Conservation (phyloP, 495 filamentous ascomycete genomes). For the Jackrogersella multiformis region DNA sequence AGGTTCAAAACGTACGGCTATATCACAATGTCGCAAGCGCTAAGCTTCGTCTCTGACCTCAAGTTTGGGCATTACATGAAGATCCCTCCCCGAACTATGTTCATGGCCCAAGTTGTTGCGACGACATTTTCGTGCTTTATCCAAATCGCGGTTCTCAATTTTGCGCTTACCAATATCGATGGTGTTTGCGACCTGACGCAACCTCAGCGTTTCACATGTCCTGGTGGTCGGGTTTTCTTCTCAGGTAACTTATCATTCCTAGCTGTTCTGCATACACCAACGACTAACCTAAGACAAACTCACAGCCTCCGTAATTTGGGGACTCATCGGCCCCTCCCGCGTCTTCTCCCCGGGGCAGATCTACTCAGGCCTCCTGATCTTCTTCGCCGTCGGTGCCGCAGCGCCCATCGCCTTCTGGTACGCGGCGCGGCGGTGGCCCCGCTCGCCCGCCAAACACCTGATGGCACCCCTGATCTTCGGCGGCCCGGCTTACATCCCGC, state of each 20-base stretch:
- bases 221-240: slow-evolving; percentile 73
- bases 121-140: slow-evolving; percentile 73
- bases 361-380: slow-evolving; percentile 70
- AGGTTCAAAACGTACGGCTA: slow-evolving; percentile 80
- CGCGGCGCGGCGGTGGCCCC: slow-evolving; percentile 62
- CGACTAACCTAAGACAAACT: not conserved
- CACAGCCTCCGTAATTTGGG: slow-evolving; percentile 72
- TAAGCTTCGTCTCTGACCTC: slow-evolving; percentile 64
- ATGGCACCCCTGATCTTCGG: slow-evolving; percentile 76
- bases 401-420: slow-evolving; percentile 66
- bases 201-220: slow-evolving; percentile 72
- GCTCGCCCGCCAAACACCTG: slow-evolving; percentile 61
- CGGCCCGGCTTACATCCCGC: slow-evolving; percentile 69
- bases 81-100: slow-evolving; percentile 72
- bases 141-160: slow-evolving; percentile 71
- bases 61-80: slow-evolving; percentile 78
- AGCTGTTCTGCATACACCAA: not conserved
- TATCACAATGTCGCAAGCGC: slow-evolving; percentile 69
- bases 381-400: slow-evolving; percentile 69
- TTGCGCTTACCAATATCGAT: slow-evolving; percentile 68
- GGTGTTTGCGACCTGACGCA: slow-evolving; percentile 69
- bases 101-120: slow-evolving; percentile 72
- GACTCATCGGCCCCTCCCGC: slow-evolving; percentile 70
- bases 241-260: slow-evolving; percentile 51
- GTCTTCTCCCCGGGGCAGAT: slow-evolving; percentile 75